Evolutionary conservation across 345 rosid genomes (phyloP), one percentile per base, ranked within the genome.

Genomic region (Gossypium arboreum): DNA sequence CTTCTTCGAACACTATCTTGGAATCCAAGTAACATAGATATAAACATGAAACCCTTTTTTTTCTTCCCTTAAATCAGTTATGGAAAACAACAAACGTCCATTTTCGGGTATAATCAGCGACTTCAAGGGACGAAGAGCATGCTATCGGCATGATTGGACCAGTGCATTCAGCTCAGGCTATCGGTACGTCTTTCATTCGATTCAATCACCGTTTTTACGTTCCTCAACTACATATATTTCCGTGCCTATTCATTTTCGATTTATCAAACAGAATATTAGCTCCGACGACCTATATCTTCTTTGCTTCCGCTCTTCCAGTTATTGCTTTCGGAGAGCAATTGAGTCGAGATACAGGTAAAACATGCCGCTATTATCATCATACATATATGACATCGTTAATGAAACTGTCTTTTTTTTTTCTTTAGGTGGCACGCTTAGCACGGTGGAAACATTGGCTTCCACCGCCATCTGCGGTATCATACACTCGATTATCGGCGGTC

Each of bases 251-350:
- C 41, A 5, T 34, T 34, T 34, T 34, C 41, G 41, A 4, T 34
- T 34, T 34, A 34, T 34, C 41, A 34, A 48, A 77, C 84, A 88
- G 92, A 81, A 86, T 91, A 50, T 68, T 91, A 83, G 94, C 92
- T 65, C 98, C 95, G 34, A 87, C 91, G 39, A 79, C 82, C 6
- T 91, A 88, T 57, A 85, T 88, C 61, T 93, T 93, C 87, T 93
- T 93, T 78, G 97, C 97, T 29, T 93, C 97, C 7, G 85, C 95
- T 44, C 94, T 93, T 79, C 97, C 94, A n/a, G 97, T 91, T 41
- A 88, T 91, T 72, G 98, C 94, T 56, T 93, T 93, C 59, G 97
- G 98, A 65, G 94, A 89, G 77, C 98, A 93, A 84, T 75, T 91
- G 62, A 89, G 86, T 78, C 85, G 90, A 81, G 94, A 90, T 25